phyloP scores from a whole-genome alignment of 257 asterid genomes.

The Nicotiana noctiflora region DNA sequence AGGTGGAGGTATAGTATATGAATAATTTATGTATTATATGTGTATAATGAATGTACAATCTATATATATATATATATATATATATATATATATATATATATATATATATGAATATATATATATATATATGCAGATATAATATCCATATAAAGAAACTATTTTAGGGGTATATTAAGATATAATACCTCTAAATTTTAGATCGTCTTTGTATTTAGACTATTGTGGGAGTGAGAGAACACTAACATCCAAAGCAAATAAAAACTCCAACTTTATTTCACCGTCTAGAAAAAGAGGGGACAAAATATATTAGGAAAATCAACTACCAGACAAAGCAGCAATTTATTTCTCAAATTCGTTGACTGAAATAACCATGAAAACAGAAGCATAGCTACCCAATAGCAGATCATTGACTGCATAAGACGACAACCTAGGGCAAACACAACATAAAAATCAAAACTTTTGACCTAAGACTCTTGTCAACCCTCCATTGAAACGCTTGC shows the following conservation, averaged over 20 bases:
- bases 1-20: no score
- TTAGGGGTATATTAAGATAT: neutral
- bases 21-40: no score
- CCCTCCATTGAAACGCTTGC: neutral
- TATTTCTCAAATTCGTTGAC: neutral
- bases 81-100: no score
- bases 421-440: neutral
- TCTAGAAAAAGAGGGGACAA: no score
- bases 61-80: no score
- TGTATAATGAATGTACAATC: no score
- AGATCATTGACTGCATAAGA: neutral
- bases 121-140: no score
- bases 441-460: neutral
- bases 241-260: neutral
- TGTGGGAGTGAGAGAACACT: neutral
- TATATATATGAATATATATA: no score
- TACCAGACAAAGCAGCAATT: neutral
- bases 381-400: neutral
- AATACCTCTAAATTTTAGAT: neutral
- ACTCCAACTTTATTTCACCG: neutral
- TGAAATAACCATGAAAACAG: neutral
- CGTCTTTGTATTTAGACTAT: neutral
- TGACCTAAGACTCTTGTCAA: slow-evolving; percentile 4
- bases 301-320: neutral
- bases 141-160: neutral